These are phyloP conservation scores for Tolypocladium pustulatum DNA, from an alignment of 2,329 filamentous ascomycete genomes.

Conservation along the genomic window DNA sequence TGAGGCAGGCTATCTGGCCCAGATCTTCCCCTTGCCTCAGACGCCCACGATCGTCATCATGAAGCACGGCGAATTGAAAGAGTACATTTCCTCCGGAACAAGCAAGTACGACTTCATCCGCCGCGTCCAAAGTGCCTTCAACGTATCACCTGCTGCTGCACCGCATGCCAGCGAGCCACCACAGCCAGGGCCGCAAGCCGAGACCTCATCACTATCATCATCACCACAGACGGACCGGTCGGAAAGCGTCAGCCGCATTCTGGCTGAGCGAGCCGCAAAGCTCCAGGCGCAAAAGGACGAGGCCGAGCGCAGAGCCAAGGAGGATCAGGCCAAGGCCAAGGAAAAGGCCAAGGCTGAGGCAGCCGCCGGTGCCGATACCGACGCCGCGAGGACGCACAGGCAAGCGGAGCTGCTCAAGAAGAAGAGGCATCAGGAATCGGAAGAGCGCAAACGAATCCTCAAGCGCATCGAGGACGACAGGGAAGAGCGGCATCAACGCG, in stretches of 20 bases:
- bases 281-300: conserved; percentile 31
- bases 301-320: conserved; percentile 36
- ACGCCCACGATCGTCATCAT: conserved; percentile 76
- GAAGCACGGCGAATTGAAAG: conserved; percentile 64
- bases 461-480: conserved; percentile 70
- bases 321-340: conserved; percentile 35
- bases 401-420: conserved; percentile 48
- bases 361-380: conserved; percentile 19
- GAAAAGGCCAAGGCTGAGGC: conserved; percentile 34
- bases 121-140: conserved; percentile 23
- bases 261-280: conserved; percentile 40
- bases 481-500: conserved; percentile 49
- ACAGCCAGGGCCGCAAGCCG: conserved; percentile 7
- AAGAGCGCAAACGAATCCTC: conserved; percentile 62
- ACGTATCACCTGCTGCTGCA: conserved; percentile 9
- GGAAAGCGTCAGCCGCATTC: conserved; percentile 24
- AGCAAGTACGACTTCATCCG: conserved; percentile 56
- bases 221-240: conserved; percentile 15
- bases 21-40: conserved; percentile 70
- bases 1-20: conserved; percentile 71
- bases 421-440: conserved; percentile 52
- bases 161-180: conserved; percentile 3
- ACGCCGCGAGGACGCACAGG: conserved; percentile 26
- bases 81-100: conserved; percentile 60
- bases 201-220: conserved; percentile 6